These are phyloP conservation scores for Dothistroma pini DNA, from an alignment of 2,329 filamentous ascomycete genomes.

Conservation along the genomic window DNA sequence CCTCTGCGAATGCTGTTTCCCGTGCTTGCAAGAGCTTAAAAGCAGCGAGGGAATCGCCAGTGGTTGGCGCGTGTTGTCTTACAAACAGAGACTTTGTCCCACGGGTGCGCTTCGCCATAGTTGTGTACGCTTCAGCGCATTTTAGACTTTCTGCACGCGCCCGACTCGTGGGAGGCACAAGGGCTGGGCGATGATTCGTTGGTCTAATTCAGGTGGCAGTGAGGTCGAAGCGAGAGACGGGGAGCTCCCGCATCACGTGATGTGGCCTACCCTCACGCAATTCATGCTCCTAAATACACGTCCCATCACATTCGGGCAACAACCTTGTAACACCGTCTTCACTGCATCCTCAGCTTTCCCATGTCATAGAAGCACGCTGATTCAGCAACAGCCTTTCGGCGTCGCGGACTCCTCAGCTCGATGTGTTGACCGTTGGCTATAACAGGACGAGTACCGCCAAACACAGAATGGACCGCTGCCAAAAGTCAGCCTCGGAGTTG, in stretches of 20 bases:
- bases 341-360: background rate
- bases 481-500: constrained; percentile 2
- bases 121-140: background rate
- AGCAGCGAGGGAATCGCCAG: background rate
- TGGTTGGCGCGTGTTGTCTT: background rate
- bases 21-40: background rate
- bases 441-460: background rate
- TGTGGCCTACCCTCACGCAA: too few relatives aligned
- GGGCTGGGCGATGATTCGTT: background rate
- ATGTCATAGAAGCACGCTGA: constrained; percentile 11
- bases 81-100: background rate
- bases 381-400: constrained; percentile 25
- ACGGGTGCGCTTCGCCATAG: background rate
- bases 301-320: too few relatives aligned
- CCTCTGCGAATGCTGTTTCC: background rate
- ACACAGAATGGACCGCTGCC: constrained; percentile 7
- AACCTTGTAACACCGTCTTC: constrained; percentile 3
- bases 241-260: background rate
- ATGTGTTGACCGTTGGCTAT: constrained; percentile 3
- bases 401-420: constrained; percentile 17
- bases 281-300: too few relatives aligned
- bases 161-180: background rate
- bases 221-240: constrained; percentile 1
- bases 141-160: background rate
- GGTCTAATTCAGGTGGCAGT: background rate